Conservation (phyloP, 2,329 filamentous ascomycete genomes). For the Penicillium italicum region DNA sequence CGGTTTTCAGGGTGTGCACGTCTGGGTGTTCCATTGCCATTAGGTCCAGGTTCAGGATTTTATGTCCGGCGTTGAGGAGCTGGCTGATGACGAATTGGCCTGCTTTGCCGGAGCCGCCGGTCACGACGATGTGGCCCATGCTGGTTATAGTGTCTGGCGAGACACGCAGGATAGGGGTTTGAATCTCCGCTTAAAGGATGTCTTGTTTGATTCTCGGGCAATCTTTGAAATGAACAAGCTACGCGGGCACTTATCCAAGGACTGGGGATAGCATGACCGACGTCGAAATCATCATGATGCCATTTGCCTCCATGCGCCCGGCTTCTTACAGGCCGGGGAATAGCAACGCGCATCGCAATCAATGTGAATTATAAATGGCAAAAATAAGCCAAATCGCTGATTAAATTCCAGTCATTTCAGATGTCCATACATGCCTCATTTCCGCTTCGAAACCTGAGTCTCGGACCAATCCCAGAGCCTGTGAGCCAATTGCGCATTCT, state of each 20-base stretch:
- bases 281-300: conserved; percentile 20
- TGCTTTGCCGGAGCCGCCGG: conserved; percentile 55
- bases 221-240: background rate
- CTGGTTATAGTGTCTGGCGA: conserved; percentile 33
- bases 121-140: conserved; percentile 52
- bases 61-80: conserved; percentile 49
- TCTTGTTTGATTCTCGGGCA: background rate
- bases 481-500: conserved; percentile 32
- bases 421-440: background rate
- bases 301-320: conserved; percentile 6
- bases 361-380: background rate
- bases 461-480: conserved; percentile 48
- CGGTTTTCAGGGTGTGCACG: conserved; percentile 55
- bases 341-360: background rate
- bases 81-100: conserved; percentile 53
- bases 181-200: background rate
- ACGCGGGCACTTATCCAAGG: background rate
- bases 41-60: conserved; percentile 55
- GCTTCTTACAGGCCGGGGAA: background rate
- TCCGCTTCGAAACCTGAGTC: conserved; percentile 26
- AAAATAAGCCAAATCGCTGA: background rate
- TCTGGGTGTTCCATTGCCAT: conserved; percentile 38
- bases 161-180: background rate
- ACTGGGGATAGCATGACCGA: conserved; percentile 4
- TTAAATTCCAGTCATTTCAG: background rate